Conservation (phyloP, 306 rosid genomes). For the Neltuma alba region DNA sequence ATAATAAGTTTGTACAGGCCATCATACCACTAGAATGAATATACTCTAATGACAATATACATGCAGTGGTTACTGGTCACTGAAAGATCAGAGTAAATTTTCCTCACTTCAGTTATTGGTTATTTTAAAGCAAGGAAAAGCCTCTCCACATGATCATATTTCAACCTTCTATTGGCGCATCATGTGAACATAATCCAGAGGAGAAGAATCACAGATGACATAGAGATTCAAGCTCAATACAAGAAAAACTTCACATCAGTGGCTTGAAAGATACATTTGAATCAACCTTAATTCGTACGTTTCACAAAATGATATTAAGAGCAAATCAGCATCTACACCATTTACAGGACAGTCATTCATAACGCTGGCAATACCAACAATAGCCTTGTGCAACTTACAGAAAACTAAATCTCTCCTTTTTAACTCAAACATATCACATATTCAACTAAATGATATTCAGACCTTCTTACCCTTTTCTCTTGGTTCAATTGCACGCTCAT, state of each 20-base stretch:
- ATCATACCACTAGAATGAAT: not conserved
- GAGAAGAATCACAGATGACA: constrained; percentile 1
- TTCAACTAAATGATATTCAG: constrained; percentile 30
- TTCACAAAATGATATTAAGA: not conserved
- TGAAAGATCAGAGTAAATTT: not conserved
- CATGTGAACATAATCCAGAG: not conserved
- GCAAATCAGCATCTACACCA: not conserved
- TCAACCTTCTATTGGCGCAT: not conserved
- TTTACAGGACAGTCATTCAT: not conserved
- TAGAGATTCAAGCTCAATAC: not conserved
- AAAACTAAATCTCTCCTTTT: not conserved
- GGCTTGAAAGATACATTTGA: not conserved
- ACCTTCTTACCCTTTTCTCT: constrained; percentile 73
- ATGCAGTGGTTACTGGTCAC: not conserved
- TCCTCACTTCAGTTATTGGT: not conserved
- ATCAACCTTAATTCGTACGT: not conserved
- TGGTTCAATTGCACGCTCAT: constrained; percentile 77
- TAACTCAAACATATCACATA: not conserved
- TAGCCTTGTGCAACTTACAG: not conserved
- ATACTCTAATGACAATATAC: not conserved
- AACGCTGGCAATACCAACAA: not conserved
- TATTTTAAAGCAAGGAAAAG: not conserved
- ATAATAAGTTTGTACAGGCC: not conserved
- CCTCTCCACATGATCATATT: not conserved
- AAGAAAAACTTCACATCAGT: not conserved